phyloP scores from a whole-genome alignment of 306 rosid genomes.

The Pyrus bretschneideri region DNA sequence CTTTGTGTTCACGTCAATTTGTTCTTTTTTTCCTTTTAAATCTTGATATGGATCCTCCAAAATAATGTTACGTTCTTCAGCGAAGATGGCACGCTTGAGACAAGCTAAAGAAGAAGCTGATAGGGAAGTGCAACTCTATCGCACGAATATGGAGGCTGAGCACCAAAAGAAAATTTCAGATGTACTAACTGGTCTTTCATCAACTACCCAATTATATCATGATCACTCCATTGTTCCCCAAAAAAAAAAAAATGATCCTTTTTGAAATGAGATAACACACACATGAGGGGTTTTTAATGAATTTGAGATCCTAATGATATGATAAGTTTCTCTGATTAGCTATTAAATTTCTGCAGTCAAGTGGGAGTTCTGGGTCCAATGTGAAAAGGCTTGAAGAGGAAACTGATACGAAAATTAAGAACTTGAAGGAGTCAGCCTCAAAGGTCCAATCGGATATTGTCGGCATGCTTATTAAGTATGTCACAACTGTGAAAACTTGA shows the following conservation, averaged over 20 bases:
- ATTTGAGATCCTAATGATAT: background rate
- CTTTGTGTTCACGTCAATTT: background rate
- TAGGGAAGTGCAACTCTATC: slow-evolving; percentile 45
- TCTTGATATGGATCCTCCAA: background rate
- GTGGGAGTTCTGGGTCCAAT: slow-evolving; percentile 48
- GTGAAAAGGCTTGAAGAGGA: slow-evolving; percentile 66
- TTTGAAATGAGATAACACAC: background rate
- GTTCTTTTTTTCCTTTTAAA: background rate
- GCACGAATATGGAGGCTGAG: slow-evolving; percentile 57
- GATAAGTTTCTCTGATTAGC: background rate
- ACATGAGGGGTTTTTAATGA: background rate
- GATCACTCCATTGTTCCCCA: background rate
- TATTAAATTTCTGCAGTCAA: slow-evolving; percentile 23
- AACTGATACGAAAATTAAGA: slow-evolving; percentile 45
- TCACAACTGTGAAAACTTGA: slow-evolving; percentile 43
- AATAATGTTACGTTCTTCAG: slow-evolving; percentile 24
- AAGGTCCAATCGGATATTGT: slow-evolving; percentile 42
- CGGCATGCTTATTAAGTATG: slow-evolving; percentile 53
- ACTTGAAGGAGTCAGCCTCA: slow-evolving; percentile 40
- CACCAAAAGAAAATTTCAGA: slow-evolving; percentile 51
- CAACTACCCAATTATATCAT: background rate
- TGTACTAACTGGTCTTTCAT: slow-evolving; percentile 23
- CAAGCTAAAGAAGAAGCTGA: slow-evolving; percentile 78
- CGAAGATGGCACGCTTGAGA: slow-evolving; percentile 55
- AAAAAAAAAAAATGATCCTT: background rate